A percentile compares a stretch with the other conserved stretches of the same genome.
Conservation (phyloP, 2,329 filamentous ascomycete species). For the Sordariomycetes sp. region DNA sequence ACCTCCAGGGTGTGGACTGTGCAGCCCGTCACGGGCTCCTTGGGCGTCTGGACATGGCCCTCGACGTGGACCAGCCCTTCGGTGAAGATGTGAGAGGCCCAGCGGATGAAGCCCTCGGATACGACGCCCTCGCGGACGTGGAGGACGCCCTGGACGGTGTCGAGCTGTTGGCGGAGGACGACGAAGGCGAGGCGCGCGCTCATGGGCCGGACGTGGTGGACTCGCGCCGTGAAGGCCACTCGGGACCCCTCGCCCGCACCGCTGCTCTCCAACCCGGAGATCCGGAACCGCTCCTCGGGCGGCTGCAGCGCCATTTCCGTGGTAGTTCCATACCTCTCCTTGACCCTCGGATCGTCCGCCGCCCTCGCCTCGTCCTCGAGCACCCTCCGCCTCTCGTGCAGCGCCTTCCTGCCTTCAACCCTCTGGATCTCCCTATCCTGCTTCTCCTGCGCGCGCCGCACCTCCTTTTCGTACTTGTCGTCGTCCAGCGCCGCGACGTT, state of each 20-base stretch:
- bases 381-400: conserved; percentile 15
- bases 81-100: conserved; percentile 69
- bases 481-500: conserved; percentile 19
- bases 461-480: conserved; percentile 15
- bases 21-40: conserved; percentile 62
- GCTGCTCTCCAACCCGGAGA: conserved; percentile 7
- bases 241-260: conserved; percentile 38
- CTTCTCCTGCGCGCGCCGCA: conserved; percentile 18
- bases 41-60: conserved; percentile 59
- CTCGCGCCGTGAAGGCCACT: conserved; percentile 53
- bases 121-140: conserved; percentile 14
- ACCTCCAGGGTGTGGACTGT: conserved; percentile 68
- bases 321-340: conserved; percentile 15
- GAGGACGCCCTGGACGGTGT: conserved; percentile 76
- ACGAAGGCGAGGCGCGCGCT: conserved; percentile 76
- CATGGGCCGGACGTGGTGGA: conserved; percentile 70
- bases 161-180: conserved; percentile 71
- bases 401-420: conserved; percentile 16
- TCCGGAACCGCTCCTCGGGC: conserved; percentile 18
- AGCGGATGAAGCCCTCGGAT: conserved; percentile 59
- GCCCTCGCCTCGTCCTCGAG: conserved; percentile 17
- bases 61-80: conserved; percentile 69
- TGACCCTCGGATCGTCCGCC: conserved; percentile 15
- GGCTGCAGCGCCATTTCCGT: conserved; percentile 12
- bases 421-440: conserved; percentile 18